Conservation (phyloP, 2,329 filamentous ascomycete genomes). For the Pseudocercospora musae region DNA sequence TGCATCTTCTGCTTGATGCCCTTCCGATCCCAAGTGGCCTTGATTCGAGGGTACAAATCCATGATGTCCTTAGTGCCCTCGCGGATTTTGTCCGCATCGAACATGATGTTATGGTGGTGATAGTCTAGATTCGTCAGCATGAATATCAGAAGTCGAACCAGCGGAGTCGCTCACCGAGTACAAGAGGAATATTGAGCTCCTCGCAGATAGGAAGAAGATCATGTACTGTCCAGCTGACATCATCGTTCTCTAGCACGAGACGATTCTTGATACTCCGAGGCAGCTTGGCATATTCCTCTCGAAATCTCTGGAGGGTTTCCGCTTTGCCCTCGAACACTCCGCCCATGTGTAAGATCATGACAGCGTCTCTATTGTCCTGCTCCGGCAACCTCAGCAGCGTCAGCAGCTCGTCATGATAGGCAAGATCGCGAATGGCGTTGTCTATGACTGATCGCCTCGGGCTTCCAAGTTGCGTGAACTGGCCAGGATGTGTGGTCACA, state of each 20-base stretch:
- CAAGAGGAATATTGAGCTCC: constrained; percentile 87
- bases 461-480: constrained; percentile 87
- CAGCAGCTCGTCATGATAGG: constrained; percentile 85
- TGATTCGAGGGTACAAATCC: constrained; percentile 70
- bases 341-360: constrained; percentile 94
- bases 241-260: constrained; percentile 89
- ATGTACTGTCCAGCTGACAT: constrained; percentile 88
- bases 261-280: constrained; percentile 71
- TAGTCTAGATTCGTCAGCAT: constrained; percentile 55
- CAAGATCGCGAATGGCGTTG: constrained; percentile 74
- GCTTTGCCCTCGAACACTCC: constrained; percentile 84
- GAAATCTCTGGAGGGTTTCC: constrained; percentile 74
- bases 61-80: constrained; percentile 85
- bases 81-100: constrained; percentile 67
- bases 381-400: constrained; percentile 70
- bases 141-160: not conserved
- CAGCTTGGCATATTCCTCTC: constrained; percentile 66
- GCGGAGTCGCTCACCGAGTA: constrained; percentile 49
- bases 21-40: constrained; percentile 79
- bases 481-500: constrained; percentile 85
- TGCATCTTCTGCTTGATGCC: constrained; percentile 93
- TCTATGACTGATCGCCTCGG: constrained; percentile 73
- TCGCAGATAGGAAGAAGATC: constrained; percentile 82
- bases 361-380: constrained; percentile 77
- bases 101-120: constrained; percentile 94